Conservation (phyloP, 305 asterid genomes). For the Fraxinus floribunda region DNA sequence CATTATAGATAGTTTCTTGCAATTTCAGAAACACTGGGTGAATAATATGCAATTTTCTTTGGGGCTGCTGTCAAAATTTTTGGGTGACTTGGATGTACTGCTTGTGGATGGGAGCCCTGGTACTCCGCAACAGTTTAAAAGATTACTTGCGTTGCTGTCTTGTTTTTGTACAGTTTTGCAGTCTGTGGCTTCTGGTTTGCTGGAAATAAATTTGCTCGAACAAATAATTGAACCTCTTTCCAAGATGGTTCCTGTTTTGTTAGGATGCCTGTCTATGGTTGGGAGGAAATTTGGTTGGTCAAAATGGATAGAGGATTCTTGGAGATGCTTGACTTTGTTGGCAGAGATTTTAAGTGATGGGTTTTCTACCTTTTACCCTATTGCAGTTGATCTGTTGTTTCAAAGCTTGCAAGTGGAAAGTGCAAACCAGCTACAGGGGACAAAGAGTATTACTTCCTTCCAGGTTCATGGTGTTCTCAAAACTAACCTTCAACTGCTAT, state of each 20-base stretch:
- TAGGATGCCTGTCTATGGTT: conserved; percentile 74
- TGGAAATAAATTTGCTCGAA: conserved; percentile 88
- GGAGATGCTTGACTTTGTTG: conserved; percentile 98
- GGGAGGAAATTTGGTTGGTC: conserved; percentile 98
- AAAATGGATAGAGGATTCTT: conserved; percentile 91
- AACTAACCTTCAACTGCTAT: conserved; percentile 88
- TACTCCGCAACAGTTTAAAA: conserved; percentile 77
- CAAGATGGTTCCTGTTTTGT: conserved; percentile 76
- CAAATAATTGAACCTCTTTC: conserved; percentile 82
- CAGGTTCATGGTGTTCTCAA: conserved; percentile 97
- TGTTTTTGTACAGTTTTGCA: conserved; percentile 93
- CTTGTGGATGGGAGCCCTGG: conserved; percentile 91
- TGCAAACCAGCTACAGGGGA: conserved; percentile 34
- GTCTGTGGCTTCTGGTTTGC: conserved; percentile 95
- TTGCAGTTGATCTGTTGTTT: conserved; percentile 75
- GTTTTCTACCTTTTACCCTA: conserved; percentile 76
- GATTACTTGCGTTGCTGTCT: conserved; percentile 72
- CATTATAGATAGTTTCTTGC: conserved; percentile 94
- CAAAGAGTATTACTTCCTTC: conserved; percentile 55
- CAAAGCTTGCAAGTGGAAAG: conserved; percentile 71
- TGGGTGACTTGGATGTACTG: conserved; percentile 92
- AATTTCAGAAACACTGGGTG: conserved; percentile 98
- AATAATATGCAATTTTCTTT: conserved; percentile 92
- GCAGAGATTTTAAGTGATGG: conserved; percentile 91
- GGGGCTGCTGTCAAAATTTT: conserved; percentile 87